These are phyloP conservation scores for Colletotrichum navitas DNA, from an alignment of 2,329 filamentous ascomycete genomes.

Conservation along the genomic window DNA sequence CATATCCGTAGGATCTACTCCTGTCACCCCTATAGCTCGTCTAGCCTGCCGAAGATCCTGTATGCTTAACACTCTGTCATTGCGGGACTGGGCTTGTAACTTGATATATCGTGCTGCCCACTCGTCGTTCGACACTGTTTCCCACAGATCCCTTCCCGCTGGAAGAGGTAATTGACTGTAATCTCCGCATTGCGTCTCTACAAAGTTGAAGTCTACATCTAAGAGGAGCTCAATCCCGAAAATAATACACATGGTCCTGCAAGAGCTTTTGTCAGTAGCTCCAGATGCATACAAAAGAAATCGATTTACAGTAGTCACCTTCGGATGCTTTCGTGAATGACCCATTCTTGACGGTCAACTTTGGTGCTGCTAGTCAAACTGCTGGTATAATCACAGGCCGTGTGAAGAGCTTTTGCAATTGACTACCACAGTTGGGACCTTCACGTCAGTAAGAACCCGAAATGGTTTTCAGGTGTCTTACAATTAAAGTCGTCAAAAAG, in stretches of 20 bases:
- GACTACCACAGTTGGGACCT: not conserved
- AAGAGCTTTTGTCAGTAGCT: not conserved
- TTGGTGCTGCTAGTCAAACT: constrained; percentile 8
- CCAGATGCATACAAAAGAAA: too few species aligned
- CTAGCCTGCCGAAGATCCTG: constrained; percentile 7
- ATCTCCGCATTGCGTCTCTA: not conserved
- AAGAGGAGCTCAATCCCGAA: constrained; percentile 30
- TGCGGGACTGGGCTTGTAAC: constrained; percentile 1
- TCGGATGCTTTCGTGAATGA: constrained; percentile 16
- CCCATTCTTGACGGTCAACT: constrained; percentile 25
- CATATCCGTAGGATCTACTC: not conserved
- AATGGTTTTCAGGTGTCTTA: not conserved
- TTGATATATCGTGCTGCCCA: constrained; percentile 28
- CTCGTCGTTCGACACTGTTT: constrained; percentile 16
- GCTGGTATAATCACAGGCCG: not conserved
- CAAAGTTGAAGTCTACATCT: constrained; percentile 12
- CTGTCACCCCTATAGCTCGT: not conserved
- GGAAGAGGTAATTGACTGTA: constrained; percentile 21
- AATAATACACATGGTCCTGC: constrained; percentile 23
- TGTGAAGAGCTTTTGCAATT: constrained; percentile 6
- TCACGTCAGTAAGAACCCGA: not conserved
- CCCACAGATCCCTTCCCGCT: constrained; percentile 24
- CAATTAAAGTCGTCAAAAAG: constrained; percentile 1
- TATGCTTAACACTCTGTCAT: constrained; percentile 16
- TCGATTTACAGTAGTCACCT: not conserved